Base-by-base conservation (phyloP, 805 yeast species). In the Komagataella mondaviorum region DNA sequence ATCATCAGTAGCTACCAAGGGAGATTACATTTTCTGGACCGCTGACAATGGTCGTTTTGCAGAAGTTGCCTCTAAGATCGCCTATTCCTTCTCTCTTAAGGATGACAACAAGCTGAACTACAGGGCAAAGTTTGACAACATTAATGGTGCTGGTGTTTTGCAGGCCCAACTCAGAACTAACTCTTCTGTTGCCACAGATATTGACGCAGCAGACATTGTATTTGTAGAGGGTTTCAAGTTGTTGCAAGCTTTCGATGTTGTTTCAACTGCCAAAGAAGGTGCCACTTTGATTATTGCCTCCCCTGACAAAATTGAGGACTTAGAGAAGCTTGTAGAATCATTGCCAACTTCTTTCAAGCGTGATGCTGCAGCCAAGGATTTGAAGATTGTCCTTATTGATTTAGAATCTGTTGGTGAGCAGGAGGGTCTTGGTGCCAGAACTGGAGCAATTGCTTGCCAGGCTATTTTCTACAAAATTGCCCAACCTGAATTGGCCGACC, bases 401-500 rank as follows among this genome's bases (percentile, higher is more conserved):
- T 71, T 76, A 56, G 72, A 80, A 20, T 62, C 77, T 18, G 69
- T 85, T 54, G 87, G 84, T 46, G 87, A 79, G 51, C 74, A 80
- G 57, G 84, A 79, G 55, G 81, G 81, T 51, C 82, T 93, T 45
- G 76, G 79, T 57, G 95, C 95, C 24, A 81, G 89, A 63, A 80
- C 93, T 3, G 72, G 73, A 36, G 75, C 81, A 44, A 83, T 89
- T 64, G 88, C 88, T 49, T 69, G 79, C 52, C 96, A 89, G 68
- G 78, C 84, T 46, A 87, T 83, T 0, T 84, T 88, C 72, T 88
- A 96, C 95, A 75, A 76, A 54, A 70, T 75, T 46, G 77, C 85
- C 6, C 78, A 75, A 55, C 86, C 88, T 14, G 75, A 74, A 45
- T 71, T 80, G 47, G 76, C 75, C 39, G 65, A 63, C 48, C 83